Conservation (phyloP, 2,329 filamentous ascomycete species). For the Fusarium liriodendri region DNA sequence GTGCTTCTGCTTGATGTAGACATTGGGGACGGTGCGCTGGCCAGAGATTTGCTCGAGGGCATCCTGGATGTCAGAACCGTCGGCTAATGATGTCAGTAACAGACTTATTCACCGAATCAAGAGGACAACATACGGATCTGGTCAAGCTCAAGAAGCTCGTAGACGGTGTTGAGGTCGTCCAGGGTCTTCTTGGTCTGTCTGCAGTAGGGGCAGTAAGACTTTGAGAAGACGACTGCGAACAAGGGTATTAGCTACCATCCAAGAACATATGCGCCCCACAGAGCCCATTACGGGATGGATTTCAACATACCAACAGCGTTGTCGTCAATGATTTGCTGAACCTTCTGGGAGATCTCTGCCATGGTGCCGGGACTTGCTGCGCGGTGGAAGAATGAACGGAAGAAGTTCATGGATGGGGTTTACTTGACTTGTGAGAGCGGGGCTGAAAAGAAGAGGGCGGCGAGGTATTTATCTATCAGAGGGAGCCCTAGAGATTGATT, state of each 20-base stretch:
- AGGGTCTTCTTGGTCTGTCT: conserved; percentile 80
- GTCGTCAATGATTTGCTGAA: conserved; percentile 87
- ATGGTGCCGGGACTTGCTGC: conserved; percentile 74
- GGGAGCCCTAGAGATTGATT: conserved; percentile 19
- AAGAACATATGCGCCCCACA: conserved; percentile 12
- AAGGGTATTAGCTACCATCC: conserved; percentile 4
- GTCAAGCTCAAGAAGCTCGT: conserved; percentile 84
- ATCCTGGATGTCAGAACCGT: conserved; percentile 84
- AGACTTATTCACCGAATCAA: not conserved
- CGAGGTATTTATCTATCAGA: conserved; percentile 35
- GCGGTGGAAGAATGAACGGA: conserved; percentile 77
- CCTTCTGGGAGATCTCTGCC: conserved; percentile 86
- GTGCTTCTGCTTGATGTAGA: conserved; percentile 91
- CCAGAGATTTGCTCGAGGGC: conserved; percentile 83
- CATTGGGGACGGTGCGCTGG: conserved; percentile 94
- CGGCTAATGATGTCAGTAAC: conserved; percentile 65
- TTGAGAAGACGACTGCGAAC: conserved; percentile 86
- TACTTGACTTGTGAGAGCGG: not conserved
- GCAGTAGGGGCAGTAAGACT: conserved; percentile 97
- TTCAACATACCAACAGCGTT: conserved; percentile 79
- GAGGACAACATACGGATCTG: conserved; percentile 73
- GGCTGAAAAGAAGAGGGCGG: conserved; percentile 6
- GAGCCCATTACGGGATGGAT: not conserved
- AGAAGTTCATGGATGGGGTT: conserved; percentile 67
- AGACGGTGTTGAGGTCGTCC: conserved; percentile 76